Evolutionary conservation across 306 rosid species (phyloP).

Genomic region (Urtica urens): DNA sequence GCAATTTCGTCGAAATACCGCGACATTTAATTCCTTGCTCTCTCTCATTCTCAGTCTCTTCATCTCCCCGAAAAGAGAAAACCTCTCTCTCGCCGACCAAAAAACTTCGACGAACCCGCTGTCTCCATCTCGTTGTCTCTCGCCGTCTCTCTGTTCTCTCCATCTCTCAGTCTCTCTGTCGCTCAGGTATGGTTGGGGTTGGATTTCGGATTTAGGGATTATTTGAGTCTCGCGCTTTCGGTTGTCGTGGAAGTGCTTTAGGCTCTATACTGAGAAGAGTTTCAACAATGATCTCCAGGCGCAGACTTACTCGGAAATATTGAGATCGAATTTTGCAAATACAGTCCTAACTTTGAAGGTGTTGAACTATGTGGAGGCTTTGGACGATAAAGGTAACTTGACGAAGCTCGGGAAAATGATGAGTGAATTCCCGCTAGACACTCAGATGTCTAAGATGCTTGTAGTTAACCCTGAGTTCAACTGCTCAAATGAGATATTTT

Average conservation of each 20-base stretch:
- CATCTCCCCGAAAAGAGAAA: too few species aligned
- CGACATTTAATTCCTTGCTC: too few species aligned
- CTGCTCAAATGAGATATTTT: conserved; percentile 88
- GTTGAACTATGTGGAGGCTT: conserved; percentile 87
- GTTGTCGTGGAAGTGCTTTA: conserved; percentile 86
- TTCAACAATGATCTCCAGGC: conserved; percentile 80
- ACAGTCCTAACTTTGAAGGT: conserved; percentile 87
- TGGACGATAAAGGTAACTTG: conserved; percentile 88
- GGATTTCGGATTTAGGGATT: too few species aligned
- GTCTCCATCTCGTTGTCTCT: too few species aligned
- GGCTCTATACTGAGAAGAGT: conserved; percentile 88
- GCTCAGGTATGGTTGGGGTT: too few species aligned
- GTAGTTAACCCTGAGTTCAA: conserved; percentile 85
- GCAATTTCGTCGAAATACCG: too few species aligned
- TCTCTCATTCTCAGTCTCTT: too few species aligned
- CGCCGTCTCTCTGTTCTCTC: too few species aligned
- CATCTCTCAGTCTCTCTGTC: too few species aligned
- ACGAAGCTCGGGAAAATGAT: conserved; percentile 82
- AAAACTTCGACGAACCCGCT: too few species aligned
- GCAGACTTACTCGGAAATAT: conserved; percentile 82
- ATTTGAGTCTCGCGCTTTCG: too few species aligned
- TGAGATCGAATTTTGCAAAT: conserved; percentile 92
- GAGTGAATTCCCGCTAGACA: conserved; percentile 93
- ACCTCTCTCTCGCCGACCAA: too few species aligned
- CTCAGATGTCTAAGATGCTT: conserved; percentile 98